A percentile compares a stretch with the other conserved stretches of the same genome.
Conservation (phyloP, 129 eudicot species). For the Calendula officinalis region DNA sequence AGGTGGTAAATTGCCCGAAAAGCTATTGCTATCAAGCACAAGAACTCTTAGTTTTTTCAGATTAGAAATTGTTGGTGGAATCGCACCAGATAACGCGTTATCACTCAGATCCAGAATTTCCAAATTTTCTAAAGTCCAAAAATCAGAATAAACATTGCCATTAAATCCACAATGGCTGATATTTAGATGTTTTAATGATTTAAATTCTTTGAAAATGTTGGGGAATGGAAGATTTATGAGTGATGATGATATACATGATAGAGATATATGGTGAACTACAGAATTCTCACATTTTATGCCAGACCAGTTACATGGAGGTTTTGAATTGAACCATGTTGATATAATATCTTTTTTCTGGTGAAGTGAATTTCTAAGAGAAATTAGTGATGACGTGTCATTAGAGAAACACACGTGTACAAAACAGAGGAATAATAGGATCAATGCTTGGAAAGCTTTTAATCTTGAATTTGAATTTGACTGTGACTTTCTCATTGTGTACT, state of each 20-base stretch:
- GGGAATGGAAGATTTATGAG: conserved; percentile 71
- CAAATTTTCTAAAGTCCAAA: conserved; percentile 58
- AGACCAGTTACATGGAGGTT: conserved; percentile 79
- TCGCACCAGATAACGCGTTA: conserved; percentile 52
- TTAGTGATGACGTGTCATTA: conserved; percentile 40
- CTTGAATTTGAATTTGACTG: conserved; percentile 28
- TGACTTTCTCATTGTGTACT: conserved; percentile 28
- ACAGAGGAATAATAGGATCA: conserved; percentile 33
- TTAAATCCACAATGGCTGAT: conserved; percentile 63
- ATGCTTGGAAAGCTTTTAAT: conserved; percentile 20
- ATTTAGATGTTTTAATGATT: conserved; percentile 59
- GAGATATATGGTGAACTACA: conserved; percentile 42
- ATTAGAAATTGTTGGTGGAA: conserved; percentile 44
- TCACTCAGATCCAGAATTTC: conserved; percentile 66
- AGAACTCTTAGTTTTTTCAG: conserved; percentile 47
- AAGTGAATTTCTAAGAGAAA: conserved; percentile 44
- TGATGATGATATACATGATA: conserved; percentile 38
- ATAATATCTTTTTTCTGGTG: conserved; percentile 35
- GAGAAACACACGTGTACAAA: conserved; percentile 28
- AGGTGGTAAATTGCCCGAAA: conserved; percentile 66
- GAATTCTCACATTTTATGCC: conserved; percentile 62
- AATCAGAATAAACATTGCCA: conserved; percentile 49
- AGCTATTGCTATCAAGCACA: conserved; percentile 68
- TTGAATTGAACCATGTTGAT: conserved; percentile 62
- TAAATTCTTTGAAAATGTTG: conserved; percentile 38